Conservation (phyloP, 345 rosid species). For the Trapa bicornis region DNA sequence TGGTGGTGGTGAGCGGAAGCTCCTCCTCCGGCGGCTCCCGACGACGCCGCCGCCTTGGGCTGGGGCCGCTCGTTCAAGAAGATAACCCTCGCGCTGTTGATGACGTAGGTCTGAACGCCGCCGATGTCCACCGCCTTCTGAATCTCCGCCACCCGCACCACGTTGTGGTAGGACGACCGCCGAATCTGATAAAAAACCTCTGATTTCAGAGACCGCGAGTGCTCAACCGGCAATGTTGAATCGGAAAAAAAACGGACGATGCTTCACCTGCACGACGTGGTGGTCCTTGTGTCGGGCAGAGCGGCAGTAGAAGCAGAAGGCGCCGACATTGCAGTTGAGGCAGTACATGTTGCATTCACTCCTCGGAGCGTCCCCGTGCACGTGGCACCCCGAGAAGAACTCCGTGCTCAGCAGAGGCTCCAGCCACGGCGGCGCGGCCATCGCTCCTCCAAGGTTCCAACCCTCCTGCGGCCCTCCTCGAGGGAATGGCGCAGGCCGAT, state of each 20-base stretch:
- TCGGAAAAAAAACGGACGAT: too few relatives aligned
- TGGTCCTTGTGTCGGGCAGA: constrained; percentile 70
- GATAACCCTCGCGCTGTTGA: constrained; percentile 73
- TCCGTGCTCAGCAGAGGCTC: constrained; percentile 46
- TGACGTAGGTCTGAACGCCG: constrained; percentile 84
- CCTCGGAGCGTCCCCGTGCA: constrained; percentile 47
- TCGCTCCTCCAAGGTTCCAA: constrained; percentile 5
- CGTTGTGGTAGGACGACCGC: constrained; percentile 85
- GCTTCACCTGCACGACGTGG: constrained; percentile 56
- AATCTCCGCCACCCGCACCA: constrained; percentile 74
- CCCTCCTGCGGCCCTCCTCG: too few relatives aligned
- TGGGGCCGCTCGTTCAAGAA: constrained; percentile 85
- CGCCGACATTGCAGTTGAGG: constrained; percentile 50
- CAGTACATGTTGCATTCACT: constrained; percentile 91
- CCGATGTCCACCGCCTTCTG: constrained; percentile 59
- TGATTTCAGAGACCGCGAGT: background rate
- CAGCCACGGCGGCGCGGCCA: constrained; percentile 75
- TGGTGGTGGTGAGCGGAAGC: background rate
- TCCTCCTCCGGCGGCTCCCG: constrained; percentile 20
- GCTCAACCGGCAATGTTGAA: background rate
- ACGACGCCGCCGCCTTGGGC: constrained; percentile 42
- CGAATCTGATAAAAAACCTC: constrained; percentile 34
- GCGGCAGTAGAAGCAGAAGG: constrained; percentile 79
- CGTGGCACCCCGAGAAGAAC: constrained; percentile 53
- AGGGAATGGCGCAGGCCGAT: background rate